Conservation (phyloP, 1,139 yeast species). For the Pneumocystis murina region DNA sequence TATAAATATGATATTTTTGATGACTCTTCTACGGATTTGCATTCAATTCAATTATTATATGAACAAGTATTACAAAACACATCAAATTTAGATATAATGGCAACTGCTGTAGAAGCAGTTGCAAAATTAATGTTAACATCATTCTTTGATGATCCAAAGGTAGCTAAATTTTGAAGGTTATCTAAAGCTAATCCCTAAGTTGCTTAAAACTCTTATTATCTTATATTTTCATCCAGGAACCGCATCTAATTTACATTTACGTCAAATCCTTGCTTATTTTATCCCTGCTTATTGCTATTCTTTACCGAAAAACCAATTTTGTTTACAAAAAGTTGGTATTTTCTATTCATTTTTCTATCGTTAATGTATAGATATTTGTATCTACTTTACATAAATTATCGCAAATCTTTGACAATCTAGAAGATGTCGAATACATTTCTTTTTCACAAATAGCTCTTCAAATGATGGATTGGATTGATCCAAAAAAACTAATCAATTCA, state of each 20-base stretch:
- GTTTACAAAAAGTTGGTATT: slow-evolving; percentile 45
- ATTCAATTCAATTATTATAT: slow-evolving; percentile 47
- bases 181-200: slow-evolving; percentile 11
- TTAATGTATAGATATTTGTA: not conserved
- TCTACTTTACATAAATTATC: slow-evolving; percentile 1
- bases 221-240: slow-evolving; percentile 63
- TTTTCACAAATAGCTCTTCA: slow-evolving; percentile 60
- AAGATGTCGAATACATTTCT: slow-evolving; percentile 22
- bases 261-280: slow-evolving; percentile 76
- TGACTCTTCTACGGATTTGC: slow-evolving; percentile 4
- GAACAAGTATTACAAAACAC: slow-evolving; percentile 40
- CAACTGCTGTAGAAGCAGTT: slow-evolving; percentile 73
- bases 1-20: slow-evolving; percentile 53
- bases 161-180: slow-evolving; percentile 2
- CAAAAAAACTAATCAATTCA: slow-evolving; percentile 41
- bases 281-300: slow-evolving; percentile 83
- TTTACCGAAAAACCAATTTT: slow-evolving; percentile 54
- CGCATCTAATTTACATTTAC: slow-evolving; percentile 46
- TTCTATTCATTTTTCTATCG: slow-evolving; percentile 38
- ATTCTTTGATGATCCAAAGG: slow-evolving; percentile 49
- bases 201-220: slow-evolving; percentile 56
- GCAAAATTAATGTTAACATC: slow-evolving; percentile 74
- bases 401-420: not conserved
- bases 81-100: slow-evolving; percentile 53
- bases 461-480: slow-evolving; percentile 75